Evolutionary conservation across 2,329 filamentous ascomycete species (phyloP).

Genomic region (Alternaria viburni): DNA sequence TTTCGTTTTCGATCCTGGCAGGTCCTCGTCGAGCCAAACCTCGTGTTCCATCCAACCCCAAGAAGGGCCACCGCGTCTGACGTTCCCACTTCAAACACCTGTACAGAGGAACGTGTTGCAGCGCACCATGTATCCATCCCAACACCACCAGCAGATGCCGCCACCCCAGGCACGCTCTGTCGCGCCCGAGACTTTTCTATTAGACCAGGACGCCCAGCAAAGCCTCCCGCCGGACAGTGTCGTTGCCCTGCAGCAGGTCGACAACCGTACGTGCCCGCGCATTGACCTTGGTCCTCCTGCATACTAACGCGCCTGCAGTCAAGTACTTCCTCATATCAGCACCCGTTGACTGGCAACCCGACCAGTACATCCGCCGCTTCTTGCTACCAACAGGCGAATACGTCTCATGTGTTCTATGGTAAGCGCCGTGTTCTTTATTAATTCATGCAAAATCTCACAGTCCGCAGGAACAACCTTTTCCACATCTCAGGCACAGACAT

Average conservation of each 20-base stretch:
- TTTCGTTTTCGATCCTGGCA: conserved; percentile 46
- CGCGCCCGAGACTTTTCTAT: conserved; percentile 98
- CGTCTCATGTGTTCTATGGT: conserved; percentile 96
- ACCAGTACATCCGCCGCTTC: conserved; percentile 96
- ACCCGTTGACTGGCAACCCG: conserved; percentile 94
- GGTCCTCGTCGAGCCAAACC: conserved; percentile 43
- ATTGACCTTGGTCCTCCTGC: conserved; percentile 3
- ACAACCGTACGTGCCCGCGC: conserved; percentile 75
- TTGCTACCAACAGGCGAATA: conserved; percentile 97
- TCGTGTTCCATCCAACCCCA: conserved; percentile 31
- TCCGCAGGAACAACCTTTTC: conserved; percentile 88
- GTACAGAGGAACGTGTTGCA: conserved; percentile 45
- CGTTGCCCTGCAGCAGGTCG: conserved; percentile 96
- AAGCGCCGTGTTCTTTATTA: conserved; percentile 26
- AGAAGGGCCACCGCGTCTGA: conserved; percentile 36
- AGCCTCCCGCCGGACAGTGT: conserved; percentile 95
- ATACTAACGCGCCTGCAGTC: conserved; percentile 63
- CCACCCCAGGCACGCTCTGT: conserved; percentile 71
- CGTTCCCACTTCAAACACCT: conserved; percentile 34
- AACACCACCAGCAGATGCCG: conserved; percentile 79
- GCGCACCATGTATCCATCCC: conserved; percentile 56
- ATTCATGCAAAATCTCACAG: conserved; percentile 31
- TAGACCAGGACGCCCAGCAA: conserved; percentile 96
- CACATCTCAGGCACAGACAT: conserved; percentile 99
- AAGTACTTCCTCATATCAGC: conserved; percentile 99